Conservation (phyloP, 177 flowering plant species). For the Tripterygium wilfordii region DNA sequence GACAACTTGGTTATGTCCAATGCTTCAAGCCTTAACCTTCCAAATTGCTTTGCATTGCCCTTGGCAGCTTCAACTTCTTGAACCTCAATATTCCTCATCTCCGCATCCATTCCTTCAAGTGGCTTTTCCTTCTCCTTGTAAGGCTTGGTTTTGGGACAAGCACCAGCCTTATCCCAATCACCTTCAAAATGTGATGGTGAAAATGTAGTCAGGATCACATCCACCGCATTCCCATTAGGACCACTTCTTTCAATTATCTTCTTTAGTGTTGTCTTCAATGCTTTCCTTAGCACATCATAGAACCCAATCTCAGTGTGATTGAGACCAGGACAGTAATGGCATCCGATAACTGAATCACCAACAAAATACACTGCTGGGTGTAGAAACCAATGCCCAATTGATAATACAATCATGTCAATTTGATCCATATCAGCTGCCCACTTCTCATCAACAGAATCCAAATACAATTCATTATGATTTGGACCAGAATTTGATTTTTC, state of each 20-base stretch:
- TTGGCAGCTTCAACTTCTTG: constrained; percentile 52
- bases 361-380: constrained; percentile 75
- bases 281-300: constrained; percentile 65
- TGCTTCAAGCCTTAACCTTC: constrained; percentile 33
- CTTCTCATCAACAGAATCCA: constrained; percentile 59
- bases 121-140: constrained; percentile 41
- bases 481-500: constrained; percentile 49
- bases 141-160: constrained; percentile 70
- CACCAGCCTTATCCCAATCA: constrained; percentile 86
- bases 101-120: constrained; percentile 60
- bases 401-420: constrained; percentile 66
- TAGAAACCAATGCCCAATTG: constrained; percentile 88
- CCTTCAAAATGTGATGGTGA: constrained; percentile 94
- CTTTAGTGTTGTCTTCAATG: constrained; percentile 50
- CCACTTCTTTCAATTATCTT: constrained; percentile 29
- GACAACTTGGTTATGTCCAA: constrained; percentile 74
- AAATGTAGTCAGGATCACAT: constrained; percentile 67
- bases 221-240: constrained; percentile 15
- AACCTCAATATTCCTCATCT: constrained; percentile 61
- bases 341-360: constrained; percentile 52
- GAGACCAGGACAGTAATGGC: constrained; percentile 64
- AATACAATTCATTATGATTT: constrained; percentile 43
- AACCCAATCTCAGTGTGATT: constrained; percentile 83
- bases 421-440: constrained; percentile 63
- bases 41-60: constrained; percentile 7